Percentiles rank a stretch among this genome's conserved stretches.
phyloP scores from a whole-genome alignment of 768 basidiomycete genomes.

The Mrakia blollopis region DNA sequence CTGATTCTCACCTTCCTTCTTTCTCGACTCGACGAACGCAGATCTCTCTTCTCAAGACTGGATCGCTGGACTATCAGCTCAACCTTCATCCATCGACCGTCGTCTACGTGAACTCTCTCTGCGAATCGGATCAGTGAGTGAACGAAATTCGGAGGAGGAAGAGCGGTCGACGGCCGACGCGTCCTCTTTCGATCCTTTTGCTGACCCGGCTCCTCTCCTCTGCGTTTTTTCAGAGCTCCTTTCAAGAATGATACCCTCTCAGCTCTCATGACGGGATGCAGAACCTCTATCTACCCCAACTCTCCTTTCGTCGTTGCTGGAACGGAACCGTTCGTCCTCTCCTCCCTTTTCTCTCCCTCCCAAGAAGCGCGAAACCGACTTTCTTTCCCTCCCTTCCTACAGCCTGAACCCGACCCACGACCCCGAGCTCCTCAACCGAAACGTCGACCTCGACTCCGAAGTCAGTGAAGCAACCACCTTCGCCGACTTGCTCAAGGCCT shows the following conservation, averaged over 20 bases:
- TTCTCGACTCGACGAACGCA: not conserved
- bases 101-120: not conserved
- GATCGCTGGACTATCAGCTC: not conserved
- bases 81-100: slow-evolving; percentile 4
- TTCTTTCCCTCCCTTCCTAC: not conserved
- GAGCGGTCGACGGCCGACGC: not conserved
- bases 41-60: not conserved
- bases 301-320: not conserved
- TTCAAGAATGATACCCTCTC: not conserved
- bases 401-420: not conserved
- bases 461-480: not conserved
- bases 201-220: not conserved
- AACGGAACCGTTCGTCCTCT: not conserved
- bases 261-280: not conserved
- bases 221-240: not conserved
- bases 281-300: not conserved
- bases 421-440: not conserved
- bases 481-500: not conserved
- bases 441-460: not conserved
- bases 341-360: not conserved
- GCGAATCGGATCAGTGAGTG: not conserved
- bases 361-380: not conserved
- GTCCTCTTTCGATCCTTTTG: not conserved
- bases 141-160: not conserved
- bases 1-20: not conserved